Conservation (phyloP, 1,139 yeast species). For the Diutina neorugosa region DNA sequence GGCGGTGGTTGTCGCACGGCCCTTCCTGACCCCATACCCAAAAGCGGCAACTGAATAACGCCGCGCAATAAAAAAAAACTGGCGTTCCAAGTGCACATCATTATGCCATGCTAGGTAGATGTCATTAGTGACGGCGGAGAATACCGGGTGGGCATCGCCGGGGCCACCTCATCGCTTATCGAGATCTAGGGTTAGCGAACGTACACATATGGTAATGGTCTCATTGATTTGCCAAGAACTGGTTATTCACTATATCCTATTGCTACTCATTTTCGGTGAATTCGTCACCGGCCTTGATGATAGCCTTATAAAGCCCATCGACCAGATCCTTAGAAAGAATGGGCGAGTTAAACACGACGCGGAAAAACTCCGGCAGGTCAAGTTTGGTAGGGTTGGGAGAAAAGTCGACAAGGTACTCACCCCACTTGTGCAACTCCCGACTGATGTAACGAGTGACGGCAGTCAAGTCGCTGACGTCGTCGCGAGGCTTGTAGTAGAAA, state of each 20-base stretch:
- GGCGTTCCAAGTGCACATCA: background rate
- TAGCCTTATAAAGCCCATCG: background rate
- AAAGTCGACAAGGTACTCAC: constrained; percentile 64
- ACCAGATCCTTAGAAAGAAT: constrained; percentile 1
- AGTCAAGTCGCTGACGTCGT: constrained; percentile 31
- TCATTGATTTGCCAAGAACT: too few relatives aligned
- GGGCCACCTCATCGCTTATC: too few relatives aligned
- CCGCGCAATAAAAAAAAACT: background rate
- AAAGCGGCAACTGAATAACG: background rate
- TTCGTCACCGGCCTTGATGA: background rate
- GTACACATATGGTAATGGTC: too few relatives aligned
- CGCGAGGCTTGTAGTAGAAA: constrained; percentile 52
- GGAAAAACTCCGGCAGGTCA: constrained; percentile 63
- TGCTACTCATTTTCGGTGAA: background rate
- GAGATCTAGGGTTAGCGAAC: too few relatives aligned
- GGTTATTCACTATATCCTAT: too few relatives aligned
- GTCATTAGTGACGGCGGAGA: background rate
- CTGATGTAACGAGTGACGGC: constrained; percentile 53
- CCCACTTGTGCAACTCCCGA: constrained; percentile 44
- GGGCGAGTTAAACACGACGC: constrained; percentile 79
- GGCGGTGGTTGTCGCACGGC: background rate
- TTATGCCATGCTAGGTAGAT: background rate
- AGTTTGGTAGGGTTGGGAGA: constrained; percentile 56
- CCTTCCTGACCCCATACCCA: background rate
- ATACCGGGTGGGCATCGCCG: background rate